Evolutionary conservation across 2,329 filamentous ascomycete genomes (phyloP).

Genomic region (Penicillium sp.): DNA sequence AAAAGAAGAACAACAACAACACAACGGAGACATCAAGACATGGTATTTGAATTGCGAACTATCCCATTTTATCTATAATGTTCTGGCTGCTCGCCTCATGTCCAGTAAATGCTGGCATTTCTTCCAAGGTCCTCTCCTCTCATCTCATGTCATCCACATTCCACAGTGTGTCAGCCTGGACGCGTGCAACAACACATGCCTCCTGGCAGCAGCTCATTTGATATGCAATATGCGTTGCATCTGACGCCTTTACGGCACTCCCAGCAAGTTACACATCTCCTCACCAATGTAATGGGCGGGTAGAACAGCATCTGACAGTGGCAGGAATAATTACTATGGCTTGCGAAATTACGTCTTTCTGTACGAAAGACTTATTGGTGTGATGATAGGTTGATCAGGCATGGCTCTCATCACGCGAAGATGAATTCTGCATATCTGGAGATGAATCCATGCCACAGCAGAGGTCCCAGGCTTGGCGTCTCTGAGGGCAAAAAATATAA

Average conservation of each 20-base stretch:
- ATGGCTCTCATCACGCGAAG: not conserved
- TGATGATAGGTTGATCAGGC: not conserved
- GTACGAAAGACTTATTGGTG: not conserved
- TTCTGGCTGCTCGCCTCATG: not conserved
- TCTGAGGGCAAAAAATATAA: not conserved
- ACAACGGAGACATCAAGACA: not conserved
- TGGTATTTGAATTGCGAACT: no score
- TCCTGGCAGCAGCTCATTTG: not conserved
- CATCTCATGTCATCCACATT: not conserved
- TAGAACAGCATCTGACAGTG: not conserved
- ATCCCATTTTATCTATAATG: not conserved
- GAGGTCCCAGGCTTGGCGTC: not conserved
- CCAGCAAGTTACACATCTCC: not conserved
- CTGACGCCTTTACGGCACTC: not conserved
- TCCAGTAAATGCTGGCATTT: not conserved
- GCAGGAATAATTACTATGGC: not conserved
- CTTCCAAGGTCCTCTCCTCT: not conserved
- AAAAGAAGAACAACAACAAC: not conserved
- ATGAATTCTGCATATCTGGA: not conserved
- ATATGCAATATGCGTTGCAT: not conserved
- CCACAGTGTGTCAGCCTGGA: not conserved
- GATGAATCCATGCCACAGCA: conserved; percentile 3
- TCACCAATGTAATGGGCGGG: not conserved
- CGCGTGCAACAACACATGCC: not conserved
- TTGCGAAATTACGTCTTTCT: not conserved